A percentile compares a stretch with the other conserved stretches of the same genome.
phyloP scores from a whole-genome alignment of 192 early-diverging fungal genomes.

The Entophlyctis luteolus region DNA sequence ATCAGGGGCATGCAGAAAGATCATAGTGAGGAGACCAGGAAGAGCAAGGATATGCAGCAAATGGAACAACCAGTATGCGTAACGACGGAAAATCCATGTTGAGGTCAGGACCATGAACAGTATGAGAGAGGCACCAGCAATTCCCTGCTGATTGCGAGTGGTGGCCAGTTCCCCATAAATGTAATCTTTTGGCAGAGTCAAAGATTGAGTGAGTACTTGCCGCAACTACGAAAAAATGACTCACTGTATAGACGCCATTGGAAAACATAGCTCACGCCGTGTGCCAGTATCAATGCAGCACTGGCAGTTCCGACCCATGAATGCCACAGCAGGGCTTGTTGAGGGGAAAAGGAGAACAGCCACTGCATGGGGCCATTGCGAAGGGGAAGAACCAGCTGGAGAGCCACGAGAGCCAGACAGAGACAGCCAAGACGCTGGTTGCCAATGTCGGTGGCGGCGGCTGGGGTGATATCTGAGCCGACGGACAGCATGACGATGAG shows the following conservation, averaged over 20 bases:
- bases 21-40: constrained; percentile 42
- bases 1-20: constrained; percentile 47
- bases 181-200: neutral
- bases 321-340: neutral
- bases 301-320: neutral
- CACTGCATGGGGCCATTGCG: neutral
- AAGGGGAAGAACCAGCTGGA: neutral
- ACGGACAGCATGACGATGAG: neutral
- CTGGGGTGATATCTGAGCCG: neutral
- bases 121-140: constrained; percentile 41
- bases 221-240: neutral
- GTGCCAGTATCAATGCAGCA: neutral
- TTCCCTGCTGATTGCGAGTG: constrained; percentile 34
- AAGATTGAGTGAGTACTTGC: neutral
- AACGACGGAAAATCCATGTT: constrained; percentile 44
- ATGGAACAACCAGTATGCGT: constrained; percentile 45
- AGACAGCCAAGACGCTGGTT: constrained; percentile 3
- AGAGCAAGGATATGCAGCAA: constrained; percentile 42
- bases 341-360: neutral
- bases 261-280: neutral
- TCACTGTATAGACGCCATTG: neutral
- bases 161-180: neutral
- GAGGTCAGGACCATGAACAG: constrained; percentile 50
- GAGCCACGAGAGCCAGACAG: neutral
- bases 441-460: constrained; percentile 7